Evolutionary conservation across 1,139 yeast species (phyloP), one percentile per base, ranked within the genome.

Genomic region (Candida albicans): DNA sequence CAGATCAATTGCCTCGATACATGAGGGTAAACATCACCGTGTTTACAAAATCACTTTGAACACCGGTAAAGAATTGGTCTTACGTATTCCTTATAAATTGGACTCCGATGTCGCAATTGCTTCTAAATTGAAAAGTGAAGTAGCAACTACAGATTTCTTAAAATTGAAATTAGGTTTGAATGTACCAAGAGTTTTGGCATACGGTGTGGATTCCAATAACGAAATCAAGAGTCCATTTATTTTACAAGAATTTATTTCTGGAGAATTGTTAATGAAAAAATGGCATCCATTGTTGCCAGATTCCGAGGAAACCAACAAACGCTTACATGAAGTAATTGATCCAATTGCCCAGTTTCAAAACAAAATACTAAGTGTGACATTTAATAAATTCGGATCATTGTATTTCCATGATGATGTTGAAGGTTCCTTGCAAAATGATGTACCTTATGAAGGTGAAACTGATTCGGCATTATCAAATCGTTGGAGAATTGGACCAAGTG

Each of bases 11-110:
- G 81, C 88, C 46, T 85, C 95, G 49, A 76, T 89, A 49, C 96
- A 89, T 57, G 98, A 93, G 64, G 98, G 98, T 45, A 89, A 88
- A 65, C 96, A 89, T 59, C 93, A 93, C 67, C 79, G 96, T 60
- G 72, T 91, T 45, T 93, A 90, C 65, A 81, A 84, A 58, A 68
- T 89, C 30, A 79, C 80, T 15, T 71, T 90, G 46, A 76, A 78
- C 46, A 77, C 84, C 41, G 83, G 75, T 7, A 82, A 80, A 52
- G 68, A 77, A 10, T 82, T 86, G 52, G 80, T 88, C 18, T 74
- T 93, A 61, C 79, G 98, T 63, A 79, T 93, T 44, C 98, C 99
- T 11, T 93, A 93, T 62, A 79, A 84, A 39, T 68, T 84, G 46
- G 87, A 75, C 43, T 77, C 87, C 18, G 81, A 79, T 46, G 78